Evolutionary conservation across 73 alveolate species (phyloP).

Genomic region (Stentor coeruleus): DNA sequence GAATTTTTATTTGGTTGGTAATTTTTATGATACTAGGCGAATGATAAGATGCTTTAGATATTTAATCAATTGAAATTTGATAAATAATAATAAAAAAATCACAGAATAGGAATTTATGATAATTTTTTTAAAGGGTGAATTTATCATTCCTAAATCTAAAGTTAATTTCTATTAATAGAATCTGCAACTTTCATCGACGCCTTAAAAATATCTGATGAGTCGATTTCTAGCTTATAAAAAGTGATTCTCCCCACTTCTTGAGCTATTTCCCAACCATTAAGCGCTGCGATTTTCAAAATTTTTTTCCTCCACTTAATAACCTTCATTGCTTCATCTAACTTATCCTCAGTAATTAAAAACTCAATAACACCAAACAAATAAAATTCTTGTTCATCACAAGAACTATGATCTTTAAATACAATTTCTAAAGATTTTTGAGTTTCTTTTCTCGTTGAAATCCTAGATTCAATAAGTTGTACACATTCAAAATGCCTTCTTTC

Average conservation of each 20-base stretch:
- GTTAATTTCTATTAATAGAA: too few relatives aligned
- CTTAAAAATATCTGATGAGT: background rate
- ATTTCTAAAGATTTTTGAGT: background rate
- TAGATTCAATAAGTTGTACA: background rate
- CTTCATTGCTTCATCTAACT: background rate
- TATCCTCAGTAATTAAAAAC: slow-evolving; percentile 3
- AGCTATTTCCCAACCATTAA: slow-evolving; percentile 22
- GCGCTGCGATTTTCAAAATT: slow-evolving; percentile 9
- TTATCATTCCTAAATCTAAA: too few relatives aligned
- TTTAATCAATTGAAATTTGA: too few relatives aligned
- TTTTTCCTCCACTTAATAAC: slow-evolving; percentile 20
- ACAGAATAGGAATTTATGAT: too few relatives aligned
- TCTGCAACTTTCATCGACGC: too few relatives aligned
- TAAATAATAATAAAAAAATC: too few relatives aligned
- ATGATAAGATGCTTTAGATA: too few relatives aligned
- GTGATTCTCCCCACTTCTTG: slow-evolving; percentile 6
- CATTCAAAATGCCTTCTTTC: background rate
- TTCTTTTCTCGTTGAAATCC: background rate
- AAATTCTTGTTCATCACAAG: slow-evolving; percentile 27
- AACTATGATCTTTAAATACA: background rate
- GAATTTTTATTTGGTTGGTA: too few relatives aligned
- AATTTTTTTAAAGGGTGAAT: too few relatives aligned
- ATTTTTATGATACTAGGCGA: too few relatives aligned
- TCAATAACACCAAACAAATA: background rate
- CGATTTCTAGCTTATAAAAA: background rate